These are phyloP conservation scores for Pycnococcus provasolii DNA, from an alignment of 139 green algal species.

Conservation along the genomic window DNA sequence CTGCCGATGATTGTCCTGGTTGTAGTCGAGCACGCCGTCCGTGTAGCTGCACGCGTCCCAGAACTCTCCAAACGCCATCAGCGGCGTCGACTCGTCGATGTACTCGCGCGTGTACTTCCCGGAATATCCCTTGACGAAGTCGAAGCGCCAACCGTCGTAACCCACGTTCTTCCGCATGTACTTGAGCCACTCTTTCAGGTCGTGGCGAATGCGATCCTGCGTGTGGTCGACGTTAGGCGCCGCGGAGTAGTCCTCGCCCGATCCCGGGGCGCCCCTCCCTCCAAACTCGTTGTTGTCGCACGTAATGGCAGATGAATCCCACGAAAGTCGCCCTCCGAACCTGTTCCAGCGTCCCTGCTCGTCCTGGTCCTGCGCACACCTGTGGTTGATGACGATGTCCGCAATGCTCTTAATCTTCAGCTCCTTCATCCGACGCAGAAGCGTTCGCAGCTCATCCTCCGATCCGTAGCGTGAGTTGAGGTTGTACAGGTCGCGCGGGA, in stretches of 20 bases:
- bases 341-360: conserved; percentile 66
- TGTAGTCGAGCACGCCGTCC: conserved; percentile 78
- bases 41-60: conserved; percentile 69
- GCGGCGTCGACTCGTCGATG: conserved; percentile 56
- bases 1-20: conserved; percentile 82
- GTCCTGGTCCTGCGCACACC: conserved; percentile 60
- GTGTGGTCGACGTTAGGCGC: conserved; percentile 93
- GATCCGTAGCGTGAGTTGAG: conserved; percentile 61
- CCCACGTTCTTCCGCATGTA: conserved; percentile 74
- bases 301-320: conserved; percentile 70
- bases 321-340: conserved; percentile 83
- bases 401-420: conserved; percentile 70
- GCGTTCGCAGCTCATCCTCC: conserved; percentile 58
- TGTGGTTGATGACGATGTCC: conserved; percentile 94
- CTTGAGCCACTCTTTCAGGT: conserved; percentile 74
- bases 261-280: conserved; percentile 61
- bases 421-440: conserved; percentile 50
- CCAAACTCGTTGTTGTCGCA: conserved; percentile 75
- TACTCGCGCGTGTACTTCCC: conserved; percentile 60
- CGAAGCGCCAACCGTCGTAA: conserved; percentile 90
- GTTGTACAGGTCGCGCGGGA: conserved; percentile 73
- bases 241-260: conserved; percentile 73
- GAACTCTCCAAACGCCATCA: conserved; percentile 84
- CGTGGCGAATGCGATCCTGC: conserved; percentile 35
- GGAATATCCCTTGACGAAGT: conserved; percentile 74